Conservation (phyloP, 176 grass and related monocot species). For the Dactylis glomerata region DNA sequence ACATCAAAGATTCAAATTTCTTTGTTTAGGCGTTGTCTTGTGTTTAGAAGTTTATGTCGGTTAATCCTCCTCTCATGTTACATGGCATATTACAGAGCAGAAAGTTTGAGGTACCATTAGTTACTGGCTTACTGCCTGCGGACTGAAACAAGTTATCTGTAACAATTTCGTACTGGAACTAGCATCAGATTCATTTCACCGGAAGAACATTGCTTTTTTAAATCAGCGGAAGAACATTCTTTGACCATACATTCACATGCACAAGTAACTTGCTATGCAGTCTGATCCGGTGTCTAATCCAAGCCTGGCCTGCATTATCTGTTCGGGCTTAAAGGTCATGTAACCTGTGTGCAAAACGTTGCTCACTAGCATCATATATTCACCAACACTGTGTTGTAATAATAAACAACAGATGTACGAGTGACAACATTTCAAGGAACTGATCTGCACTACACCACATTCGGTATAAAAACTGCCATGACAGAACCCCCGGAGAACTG, state of each 20-base stretch:
- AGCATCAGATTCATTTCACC: background rate
- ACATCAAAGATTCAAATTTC: background rate
- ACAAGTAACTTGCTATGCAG: background rate
- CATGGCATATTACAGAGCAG: background rate
- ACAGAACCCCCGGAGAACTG: background rate
- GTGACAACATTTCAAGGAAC: background rate
- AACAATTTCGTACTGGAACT: background rate
- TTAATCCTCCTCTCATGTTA: background rate
- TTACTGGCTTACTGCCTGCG: background rate
- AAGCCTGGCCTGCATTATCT: background rate
- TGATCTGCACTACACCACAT: conserved; percentile 3
- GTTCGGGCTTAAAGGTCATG: background rate
- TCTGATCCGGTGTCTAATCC: background rate
- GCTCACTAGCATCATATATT: background rate
- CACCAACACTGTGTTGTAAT: background rate
- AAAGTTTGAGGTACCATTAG: background rate
- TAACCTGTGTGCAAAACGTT: background rate
- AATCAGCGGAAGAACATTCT: background rate
- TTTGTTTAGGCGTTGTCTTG: background rate
- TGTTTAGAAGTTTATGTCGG: background rate
- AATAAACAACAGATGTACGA: background rate
- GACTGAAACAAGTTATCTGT: background rate
- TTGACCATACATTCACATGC: background rate
- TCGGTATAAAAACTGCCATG: background rate
- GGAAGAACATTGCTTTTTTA: background rate